Base-by-base conservation (phyloP, 768 basidiomycete genomes). In the Hydnum rufescens region DNA sequence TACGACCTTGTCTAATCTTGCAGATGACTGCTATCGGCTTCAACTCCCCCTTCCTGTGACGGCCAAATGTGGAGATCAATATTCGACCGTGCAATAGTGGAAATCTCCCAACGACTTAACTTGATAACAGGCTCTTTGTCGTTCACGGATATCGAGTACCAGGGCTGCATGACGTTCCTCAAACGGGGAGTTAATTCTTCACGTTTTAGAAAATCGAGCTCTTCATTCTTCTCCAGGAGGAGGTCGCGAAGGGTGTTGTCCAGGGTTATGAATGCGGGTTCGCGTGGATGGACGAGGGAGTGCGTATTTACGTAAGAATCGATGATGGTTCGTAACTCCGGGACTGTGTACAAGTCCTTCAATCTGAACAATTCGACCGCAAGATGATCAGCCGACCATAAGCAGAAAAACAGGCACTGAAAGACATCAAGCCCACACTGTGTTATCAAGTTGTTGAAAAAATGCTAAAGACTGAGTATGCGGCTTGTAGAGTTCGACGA, bases 401-500 rank as follows among this genome's bases (percentile, higher is more conserved):
- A n/a, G n/a, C n/a, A n/a, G 29, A 1, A 5, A 3, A 83, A 86
- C n/a, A n/a, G n/a, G n/a, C n/a, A n/a, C n/a, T n/a, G n/a, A n/a
- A n/a, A n/a, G n/a, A n/a, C n/a, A n/a, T n/a, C n/a, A n/a, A n/a
- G n/a, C n/a, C n/a, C n/a, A n/a, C n/a, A n/a, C n/a, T n/a, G 74
- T 75, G 53, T 71, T 72, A 28, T 74, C 77, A 39, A 77, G 70
- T 1, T 67, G 75, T 43, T 76, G 71, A 62, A 89, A 86, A 54
- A 88, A 71, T 4, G 64, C 64, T 2, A 74, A 57, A 1, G 74
- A 78, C 3, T 60, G 58, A 36, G 72, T 70, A 60, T 77, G 72
- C 5, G 87, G 83, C 58, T 83, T 90, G 79, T 78, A 89, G 28
- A 82, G 57, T 61, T 86, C 83, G 30, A 63, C 72, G 30, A 89